A percentile compares a stretch with the other conserved stretches of the same genome.
phyloP scores from a whole-genome alignment of 2,329 filamentous ascomycete species.

The Remersonia thermophila region DNA sequence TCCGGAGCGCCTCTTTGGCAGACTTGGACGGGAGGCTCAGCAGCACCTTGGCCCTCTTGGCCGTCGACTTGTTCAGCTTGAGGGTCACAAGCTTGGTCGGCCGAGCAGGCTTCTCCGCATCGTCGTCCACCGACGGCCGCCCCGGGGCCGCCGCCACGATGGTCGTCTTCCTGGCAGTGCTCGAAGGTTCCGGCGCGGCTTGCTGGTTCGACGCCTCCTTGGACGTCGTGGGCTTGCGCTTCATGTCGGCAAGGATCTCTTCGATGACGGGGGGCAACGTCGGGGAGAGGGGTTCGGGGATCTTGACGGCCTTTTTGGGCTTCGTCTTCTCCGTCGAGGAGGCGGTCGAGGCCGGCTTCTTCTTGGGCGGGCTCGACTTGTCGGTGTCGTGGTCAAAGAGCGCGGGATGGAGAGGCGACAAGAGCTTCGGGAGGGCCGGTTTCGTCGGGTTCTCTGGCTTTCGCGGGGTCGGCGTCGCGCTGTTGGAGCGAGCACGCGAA shows the following conservation, averaged over 20 bases:
- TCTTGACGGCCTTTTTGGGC: constrained; percentile 25
- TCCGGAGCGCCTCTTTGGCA: constrained; percentile 25
- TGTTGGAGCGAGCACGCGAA: constrained; percentile 14
- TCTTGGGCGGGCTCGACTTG: constrained; percentile 24
- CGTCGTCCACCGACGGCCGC: constrained; percentile 17
- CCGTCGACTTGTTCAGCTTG: constrained; percentile 35
- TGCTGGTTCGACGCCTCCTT: constrained; percentile 16
- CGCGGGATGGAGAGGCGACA: constrained; percentile 40
- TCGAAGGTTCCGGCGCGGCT: constrained; percentile 16
- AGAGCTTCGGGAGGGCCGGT: constrained; percentile 35
- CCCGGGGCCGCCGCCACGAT: constrained; percentile 16
- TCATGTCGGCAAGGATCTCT: constrained; percentile 26
- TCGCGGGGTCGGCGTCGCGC: constrained; percentile 15
- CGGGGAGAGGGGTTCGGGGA: constrained; percentile 43
- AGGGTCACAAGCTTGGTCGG: constrained; percentile 30
- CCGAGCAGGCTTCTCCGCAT: constrained; percentile 18
- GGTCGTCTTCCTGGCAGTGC: constrained; percentile 26
- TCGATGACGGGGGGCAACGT: constrained; percentile 42
- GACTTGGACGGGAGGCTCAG: constrained; percentile 32
- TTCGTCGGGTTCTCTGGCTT: constrained; percentile 20
- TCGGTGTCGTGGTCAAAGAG: constrained; percentile 25
- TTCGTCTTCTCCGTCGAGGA: constrained; percentile 20
- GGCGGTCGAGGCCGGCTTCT: constrained; percentile 17
- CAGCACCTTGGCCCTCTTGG: constrained; percentile 33
- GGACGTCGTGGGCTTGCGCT: constrained; percentile 20